Evolutionary conservation across 2,329 filamentous ascomycete species (phyloP), one percentile per base, ranked within the genome.

Genomic region (Beauveria pseudobassiana): DNA sequence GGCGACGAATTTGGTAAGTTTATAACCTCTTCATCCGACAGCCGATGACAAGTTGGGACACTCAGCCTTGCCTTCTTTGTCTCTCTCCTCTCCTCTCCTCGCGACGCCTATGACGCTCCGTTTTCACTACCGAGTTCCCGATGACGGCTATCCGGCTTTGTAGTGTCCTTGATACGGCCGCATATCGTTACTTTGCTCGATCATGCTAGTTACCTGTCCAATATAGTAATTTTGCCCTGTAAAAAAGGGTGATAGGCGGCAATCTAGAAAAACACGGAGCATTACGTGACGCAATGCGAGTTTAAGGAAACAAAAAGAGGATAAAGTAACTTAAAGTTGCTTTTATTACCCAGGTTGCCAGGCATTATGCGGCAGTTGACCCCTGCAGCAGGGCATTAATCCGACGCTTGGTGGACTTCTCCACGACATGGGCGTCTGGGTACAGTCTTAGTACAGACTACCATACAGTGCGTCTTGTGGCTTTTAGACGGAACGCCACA

Each of bases 121-220:
- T 12, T 24, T 46, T 46, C 5, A 38, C 34, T 20, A 6, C 28
- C 38, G 3, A 10, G 1, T 24, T 40, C 28, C 40, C 20, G 28
- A 46, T 20, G 45, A 54, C 59, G 59, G 59, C 42, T 61, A 55
- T 42, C 20, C 59, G 59, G 59, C 59, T 55, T 43, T 43, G 16
- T 55, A 49, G 59, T 54, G 42, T 49, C n/a, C 28, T 52, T 38
- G 26, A 38, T 38, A 22, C 24, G n/a, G 28, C 40, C 16, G n/a
- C 24, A 38, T 8, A 43, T 51, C 12, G 24, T 18, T 14, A 48
- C 22, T 45, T 30, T 52, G 48, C 38, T 59, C 24, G 5, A 14
- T 9, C 14, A 30, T 48, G 49, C 42, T 61, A 30, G 9, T 10
- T 30, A 61, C 59, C 59, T 61, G 59, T 50, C 59, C 42, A 30